A percentile compares a stretch with the other conserved stretches of the same genome.
phyloP scores from a whole-genome alignment of 495 filamentous ascomycete species.

The Cryomyces antarcticus region DNA sequence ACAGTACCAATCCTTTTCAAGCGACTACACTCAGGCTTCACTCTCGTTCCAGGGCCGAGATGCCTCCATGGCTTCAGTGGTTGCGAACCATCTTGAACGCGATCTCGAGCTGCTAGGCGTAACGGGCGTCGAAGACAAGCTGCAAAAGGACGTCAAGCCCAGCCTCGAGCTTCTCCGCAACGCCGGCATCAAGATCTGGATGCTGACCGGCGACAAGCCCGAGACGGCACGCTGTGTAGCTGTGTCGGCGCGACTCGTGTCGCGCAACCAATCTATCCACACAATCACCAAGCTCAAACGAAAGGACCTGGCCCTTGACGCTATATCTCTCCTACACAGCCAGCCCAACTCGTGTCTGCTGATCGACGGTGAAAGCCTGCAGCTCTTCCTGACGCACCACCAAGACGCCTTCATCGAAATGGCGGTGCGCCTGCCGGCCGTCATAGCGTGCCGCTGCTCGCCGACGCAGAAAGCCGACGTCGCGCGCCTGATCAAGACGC shows the following conservation, averaged over 20 bases:
- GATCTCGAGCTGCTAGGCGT: conserved; percentile 86
- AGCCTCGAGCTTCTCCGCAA: conserved; percentile 88
- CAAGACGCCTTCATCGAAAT: conserved; percentile 67
- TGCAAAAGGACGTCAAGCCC: conserved; percentile 87
- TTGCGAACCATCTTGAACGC: conserved; percentile 64
- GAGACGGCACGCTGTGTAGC: conserved; percentile 96
- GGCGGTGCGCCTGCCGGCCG: conserved; percentile 73
- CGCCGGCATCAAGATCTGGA: conserved; percentile 99
- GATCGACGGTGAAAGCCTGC: conserved; percentile 82
- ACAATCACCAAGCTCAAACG: conserved; percentile 66
- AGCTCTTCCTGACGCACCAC: conserved; percentile 64
- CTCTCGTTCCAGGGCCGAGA: conserved; percentile 64
- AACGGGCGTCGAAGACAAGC: conserved; percentile 91
- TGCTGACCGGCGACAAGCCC: conserved; percentile 97
- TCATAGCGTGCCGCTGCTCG: conserved; percentile 92
- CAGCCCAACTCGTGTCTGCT: conserved; percentile 78
- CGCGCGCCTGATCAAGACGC: conserved; percentile 70
- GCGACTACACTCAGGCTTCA: conserved; percentile 57
- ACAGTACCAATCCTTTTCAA: conserved; percentile 62
- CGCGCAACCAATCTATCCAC: conserved; percentile 86
- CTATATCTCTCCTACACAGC: conserved; percentile 69
- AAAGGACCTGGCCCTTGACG: conserved; percentile 61
- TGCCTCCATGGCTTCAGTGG: conserved; percentile 53
- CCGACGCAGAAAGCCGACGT: conserved; percentile 95
- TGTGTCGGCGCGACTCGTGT: conserved; percentile 83